These are phyloP conservation scores for Mollisia scopiformis DNA, from an alignment of 2,329 filamentous ascomycete genomes.

Conservation along the genomic window DNA sequence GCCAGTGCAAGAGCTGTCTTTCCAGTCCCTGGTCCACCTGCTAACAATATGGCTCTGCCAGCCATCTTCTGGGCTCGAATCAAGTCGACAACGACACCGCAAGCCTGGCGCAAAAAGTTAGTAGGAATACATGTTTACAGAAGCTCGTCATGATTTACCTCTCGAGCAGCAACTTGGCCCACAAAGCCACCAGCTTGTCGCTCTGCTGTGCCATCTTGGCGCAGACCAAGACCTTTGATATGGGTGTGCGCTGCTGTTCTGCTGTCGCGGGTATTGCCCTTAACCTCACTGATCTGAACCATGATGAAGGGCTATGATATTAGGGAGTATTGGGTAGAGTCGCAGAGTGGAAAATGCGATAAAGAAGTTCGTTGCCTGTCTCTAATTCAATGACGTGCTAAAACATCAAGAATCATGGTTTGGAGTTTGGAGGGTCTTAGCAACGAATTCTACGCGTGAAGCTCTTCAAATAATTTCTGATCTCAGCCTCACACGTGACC, in stretches of 20 bases:
- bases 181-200: constrained; percentile 82
- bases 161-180: constrained; percentile 83
- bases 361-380: not conserved
- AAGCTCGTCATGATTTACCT: constrained; percentile 61
- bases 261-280: constrained; percentile 92
- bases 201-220: constrained; percentile 84
- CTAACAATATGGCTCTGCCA: constrained; percentile 87
- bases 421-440: not conserved
- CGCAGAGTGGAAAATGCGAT: not conserved
- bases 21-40: constrained; percentile 92
- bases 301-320: constrained; percentile 49
- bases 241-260: constrained; percentile 96
- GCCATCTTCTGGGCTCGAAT: constrained; percentile 98
- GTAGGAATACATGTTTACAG: constrained; percentile 60
- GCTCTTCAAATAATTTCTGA: not conserved
- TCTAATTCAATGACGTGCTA: not conserved
- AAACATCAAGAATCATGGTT: not conserved
- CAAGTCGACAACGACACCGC: constrained; percentile 92
- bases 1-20: constrained; percentile 96
- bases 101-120: constrained; percentile 84
- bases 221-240: constrained; percentile 92
- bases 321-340: not conserved
- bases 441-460: not conserved
- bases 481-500: not conserved
- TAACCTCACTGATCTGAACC: constrained; percentile 93